These are phyloP conservation scores for Sequoia sempervirens DNA, from an alignment of 75 land plant species.

Conservation along the genomic window DNA sequence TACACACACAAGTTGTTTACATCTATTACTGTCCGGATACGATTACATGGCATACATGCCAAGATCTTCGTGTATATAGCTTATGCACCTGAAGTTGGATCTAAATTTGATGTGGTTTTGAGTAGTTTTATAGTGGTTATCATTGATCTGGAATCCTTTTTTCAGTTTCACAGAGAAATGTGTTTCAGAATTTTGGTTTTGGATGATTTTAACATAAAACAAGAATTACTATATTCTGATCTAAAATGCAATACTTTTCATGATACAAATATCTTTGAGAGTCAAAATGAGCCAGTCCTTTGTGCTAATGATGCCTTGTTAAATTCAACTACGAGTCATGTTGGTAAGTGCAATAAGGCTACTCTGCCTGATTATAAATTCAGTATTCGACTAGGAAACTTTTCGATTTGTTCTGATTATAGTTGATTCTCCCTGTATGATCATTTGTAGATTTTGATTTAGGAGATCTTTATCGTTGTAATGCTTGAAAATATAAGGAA, in stretches of 20 bases:
- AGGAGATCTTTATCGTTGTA: background rate
- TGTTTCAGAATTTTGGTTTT: background rate
- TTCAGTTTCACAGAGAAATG: background rate
- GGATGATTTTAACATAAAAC: background rate
- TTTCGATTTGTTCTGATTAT: background rate
- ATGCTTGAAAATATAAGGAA: background rate
- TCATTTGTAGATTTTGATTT: background rate
- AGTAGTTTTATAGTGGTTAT: background rate
- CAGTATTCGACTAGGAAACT: background rate
- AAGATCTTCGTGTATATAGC: background rate
- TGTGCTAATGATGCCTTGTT: background rate
- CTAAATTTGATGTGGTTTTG: background rate
- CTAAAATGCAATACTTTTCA: background rate
- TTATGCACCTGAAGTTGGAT: background rate
- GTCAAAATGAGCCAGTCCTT: background rate
- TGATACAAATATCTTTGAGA: background rate
- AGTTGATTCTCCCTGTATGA: background rate
- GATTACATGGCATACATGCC: background rate
- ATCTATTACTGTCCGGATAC: background rate
- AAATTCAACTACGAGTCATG: background rate
- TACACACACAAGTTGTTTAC: background rate
- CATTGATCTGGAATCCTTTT: background rate
- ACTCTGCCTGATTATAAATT: background rate
- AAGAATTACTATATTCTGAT: background rate
- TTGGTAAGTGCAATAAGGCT: background rate